These are phyloP conservation scores for Fagus crenata DNA, from an alignment of 306 rosid genomes.

Conservation along the genomic window DNA sequence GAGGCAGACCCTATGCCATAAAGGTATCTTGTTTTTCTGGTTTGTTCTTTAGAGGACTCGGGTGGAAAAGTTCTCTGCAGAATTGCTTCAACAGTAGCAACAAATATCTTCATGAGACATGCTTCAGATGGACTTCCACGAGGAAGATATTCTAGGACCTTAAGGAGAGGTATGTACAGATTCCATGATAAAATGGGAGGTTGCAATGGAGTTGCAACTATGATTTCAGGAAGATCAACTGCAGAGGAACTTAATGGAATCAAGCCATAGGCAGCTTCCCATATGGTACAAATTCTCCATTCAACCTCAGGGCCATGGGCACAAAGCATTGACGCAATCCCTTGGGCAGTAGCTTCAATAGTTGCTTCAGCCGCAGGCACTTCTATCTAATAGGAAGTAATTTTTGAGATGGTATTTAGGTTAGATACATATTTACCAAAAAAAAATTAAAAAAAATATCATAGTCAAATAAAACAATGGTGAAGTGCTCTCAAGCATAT, in stretches of 20 bases:
- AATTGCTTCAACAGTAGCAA: slow-evolving; percentile 92
- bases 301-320: slow-evolving; percentile 99
- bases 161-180: slow-evolving; percentile 89
- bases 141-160: slow-evolving; percentile 96
- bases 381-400: slow-evolving; percentile 64
- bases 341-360: slow-evolving; percentile 97
- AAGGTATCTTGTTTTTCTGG: slow-evolving; percentile 71
- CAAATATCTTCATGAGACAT: slow-evolving; percentile 95
- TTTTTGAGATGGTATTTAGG: slow-evolving; percentile 17
- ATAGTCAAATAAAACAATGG: neutral
- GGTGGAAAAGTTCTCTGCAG: slow-evolving; percentile 90
- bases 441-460: neutral
- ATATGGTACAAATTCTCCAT: slow-evolving; percentile 98
- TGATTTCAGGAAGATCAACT: slow-evolving; percentile 94
- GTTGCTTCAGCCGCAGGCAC: slow-evolving; percentile 93
- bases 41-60: slow-evolving; percentile 66
- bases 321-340: slow-evolving; percentile 96
- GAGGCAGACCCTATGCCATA: slow-evolving; percentile 72
- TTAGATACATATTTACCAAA: neutral
- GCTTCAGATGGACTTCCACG: slow-evolving; percentile 99
- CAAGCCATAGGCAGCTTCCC: slow-evolving; percentile 99
- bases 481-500: slow-evolving; percentile 7
- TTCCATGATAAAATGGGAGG: slow-evolving; percentile 94
- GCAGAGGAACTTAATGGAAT: slow-evolving; percentile 91
- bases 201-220: slow-evolving; percentile 90